Evolutionary conservation across 495 filamentous ascomycete genomes (phyloP).

Genomic region (Lasiosphaeris hirsuta): DNA sequence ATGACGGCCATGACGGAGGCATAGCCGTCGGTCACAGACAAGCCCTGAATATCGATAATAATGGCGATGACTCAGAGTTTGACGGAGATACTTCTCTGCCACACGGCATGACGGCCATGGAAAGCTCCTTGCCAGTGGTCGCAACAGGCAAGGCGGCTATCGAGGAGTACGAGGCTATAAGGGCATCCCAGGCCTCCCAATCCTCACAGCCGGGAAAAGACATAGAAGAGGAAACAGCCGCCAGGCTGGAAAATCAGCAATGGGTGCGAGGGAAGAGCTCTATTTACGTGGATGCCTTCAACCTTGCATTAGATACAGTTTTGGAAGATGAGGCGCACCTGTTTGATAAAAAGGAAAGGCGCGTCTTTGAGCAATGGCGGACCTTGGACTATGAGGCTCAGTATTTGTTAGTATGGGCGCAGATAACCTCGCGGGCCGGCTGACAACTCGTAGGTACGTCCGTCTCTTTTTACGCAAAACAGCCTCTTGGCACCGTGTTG

Average conservation of each 20-base stretch:
- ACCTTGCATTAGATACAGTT: conserved; percentile 86
- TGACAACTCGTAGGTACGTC: conserved; percentile 60
- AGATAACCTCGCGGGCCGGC: neutral
- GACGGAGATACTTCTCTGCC: conserved; percentile 21
- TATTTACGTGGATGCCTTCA: conserved; percentile 97
- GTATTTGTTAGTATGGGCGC: conserved; percentile 64
- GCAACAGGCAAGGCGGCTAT: conserved; percentile 68
- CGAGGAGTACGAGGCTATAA: conserved; percentile 68
- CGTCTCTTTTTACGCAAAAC: conserved; percentile 93
- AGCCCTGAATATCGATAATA: conserved; percentile 15
- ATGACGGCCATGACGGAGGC: conserved; percentile 1
- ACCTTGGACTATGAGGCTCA: conserved; percentile 79
- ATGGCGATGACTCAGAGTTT: conserved; percentile 18
- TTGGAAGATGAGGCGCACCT: conserved; percentile 85
- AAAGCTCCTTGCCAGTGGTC: conserved; percentile 68
- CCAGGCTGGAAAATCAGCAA: conserved; percentile 35
- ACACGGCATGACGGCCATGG: conserved; percentile 61
- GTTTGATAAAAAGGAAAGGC: conserved; percentile 75
- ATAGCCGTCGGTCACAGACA: neutral
- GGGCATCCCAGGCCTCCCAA: conserved; percentile 39
- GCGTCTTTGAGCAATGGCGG: conserved; percentile 75
- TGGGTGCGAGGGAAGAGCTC: conserved; percentile 64
- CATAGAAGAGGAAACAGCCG: conserved; percentile 35
- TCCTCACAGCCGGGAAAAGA: conserved; percentile 23
- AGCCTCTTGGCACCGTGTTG: conserved; percentile 86